Evolutionary conservation across 176 grass and related monocot species (phyloP).

Genomic region (Musa troglodytarum): DNA sequence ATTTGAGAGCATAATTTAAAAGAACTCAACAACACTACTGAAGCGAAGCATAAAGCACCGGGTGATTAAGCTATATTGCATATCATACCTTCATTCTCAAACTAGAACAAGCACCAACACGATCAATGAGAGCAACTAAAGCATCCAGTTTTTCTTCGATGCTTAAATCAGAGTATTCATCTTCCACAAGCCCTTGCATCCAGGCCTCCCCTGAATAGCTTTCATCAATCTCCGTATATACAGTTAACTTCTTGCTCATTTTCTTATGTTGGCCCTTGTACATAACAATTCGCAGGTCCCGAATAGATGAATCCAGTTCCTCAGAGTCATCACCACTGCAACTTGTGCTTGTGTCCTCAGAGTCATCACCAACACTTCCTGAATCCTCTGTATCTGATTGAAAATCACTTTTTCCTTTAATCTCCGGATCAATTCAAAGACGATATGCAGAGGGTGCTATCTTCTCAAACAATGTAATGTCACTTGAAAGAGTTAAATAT

Average conservation of each 20-base stretch:
- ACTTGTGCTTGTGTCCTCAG: conserved; percentile 12
- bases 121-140: conserved; percentile 73
- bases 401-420: conserved; percentile 69
- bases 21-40: no score
- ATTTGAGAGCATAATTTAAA: no score
- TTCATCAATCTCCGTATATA: conserved; percentile 90
- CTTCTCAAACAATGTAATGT: conserved; percentile 98
- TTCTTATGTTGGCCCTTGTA: conserved; percentile 25
- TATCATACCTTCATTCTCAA: conserved; percentile 64
- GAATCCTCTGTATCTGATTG: conserved; percentile 68
- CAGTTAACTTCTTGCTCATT: conserved; percentile 29
- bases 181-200: conserved; percentile 93
- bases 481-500: conserved; percentile 73
- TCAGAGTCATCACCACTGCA: conserved; percentile 50
- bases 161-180: conserved; percentile 78
- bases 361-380: conserved; percentile 78
- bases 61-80: no score
- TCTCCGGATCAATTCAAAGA: conserved; percentile 76
- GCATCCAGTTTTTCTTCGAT: conserved; percentile 94
- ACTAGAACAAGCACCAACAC: conserved; percentile 60
- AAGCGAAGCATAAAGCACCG: no score
- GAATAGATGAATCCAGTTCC: conserved; percentile 27
- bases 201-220: conserved; percentile 77
- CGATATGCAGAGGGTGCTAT: conserved; percentile 72
- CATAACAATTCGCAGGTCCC: conserved; percentile 34